phyloP scores from a whole-genome alignment of 768 basidiomycete genomes.

The Mycena vitilis region DNA sequence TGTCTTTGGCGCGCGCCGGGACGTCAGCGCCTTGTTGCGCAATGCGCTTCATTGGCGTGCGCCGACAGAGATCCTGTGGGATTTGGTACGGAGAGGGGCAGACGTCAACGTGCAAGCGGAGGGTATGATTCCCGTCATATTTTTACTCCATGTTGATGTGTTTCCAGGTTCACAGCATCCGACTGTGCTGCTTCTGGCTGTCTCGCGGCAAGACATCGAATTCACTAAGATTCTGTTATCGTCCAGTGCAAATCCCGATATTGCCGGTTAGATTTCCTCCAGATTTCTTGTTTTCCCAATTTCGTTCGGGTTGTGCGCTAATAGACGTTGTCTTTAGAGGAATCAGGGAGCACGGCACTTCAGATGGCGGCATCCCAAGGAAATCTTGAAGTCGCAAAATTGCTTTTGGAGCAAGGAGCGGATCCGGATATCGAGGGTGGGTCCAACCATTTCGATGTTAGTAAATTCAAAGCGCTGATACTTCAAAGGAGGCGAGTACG shows the following conservation, averaged over 20 bases:
- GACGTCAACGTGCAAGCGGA: conserved; percentile 6
- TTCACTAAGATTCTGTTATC: not conserved
- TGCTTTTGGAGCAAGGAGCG: too few relatives aligned
- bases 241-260: conserved; percentile 1
- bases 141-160: not conserved
- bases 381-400: too few relatives aligned
- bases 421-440: too few relatives aligned
- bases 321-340: too few relatives aligned
- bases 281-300: too few relatives aligned
- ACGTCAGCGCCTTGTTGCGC: not conserved
- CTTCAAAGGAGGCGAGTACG: too few relatives aligned
- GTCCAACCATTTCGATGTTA: too few relatives aligned
- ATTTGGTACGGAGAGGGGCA: conserved; percentile 11
- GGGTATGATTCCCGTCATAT: not conserved
- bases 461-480: too few relatives aligned
- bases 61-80: not conserved
- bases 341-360: too few relatives aligned
- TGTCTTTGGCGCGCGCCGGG: not conserved
- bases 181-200: not conserved
- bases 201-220: not conserved
- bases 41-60: not conserved
- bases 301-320: too few relatives aligned
- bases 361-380: too few relatives aligned
- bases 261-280: not conserved
- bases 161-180: not conserved